Conservation (phyloP, 176 grass and related monocot genomes). For the Avena atlantica region DNA sequence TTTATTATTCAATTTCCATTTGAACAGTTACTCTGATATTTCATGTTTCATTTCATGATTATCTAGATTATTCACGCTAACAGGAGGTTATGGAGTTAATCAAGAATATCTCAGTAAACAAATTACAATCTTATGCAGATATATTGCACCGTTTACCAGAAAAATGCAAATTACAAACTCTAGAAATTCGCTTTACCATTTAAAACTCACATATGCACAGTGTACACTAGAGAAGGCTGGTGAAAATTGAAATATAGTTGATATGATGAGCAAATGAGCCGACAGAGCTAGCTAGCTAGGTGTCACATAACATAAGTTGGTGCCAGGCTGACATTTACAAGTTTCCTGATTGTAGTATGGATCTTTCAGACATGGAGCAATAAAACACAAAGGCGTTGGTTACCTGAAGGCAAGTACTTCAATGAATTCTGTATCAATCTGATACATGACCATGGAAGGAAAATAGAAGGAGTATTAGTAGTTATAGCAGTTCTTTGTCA, state of each 20-base stretch:
- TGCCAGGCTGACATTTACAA: constrained; percentile 9
- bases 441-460: constrained; percentile 46
- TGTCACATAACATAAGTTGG: constrained; percentile 3
- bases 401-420: constrained; percentile 98
- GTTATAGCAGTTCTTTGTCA: constrained; percentile 23
- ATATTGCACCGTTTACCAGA: constrained; percentile 15
- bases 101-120: not conserved
- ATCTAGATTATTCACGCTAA: not conserved
- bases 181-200: not conserved
- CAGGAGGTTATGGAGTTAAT: constrained; percentile 8
- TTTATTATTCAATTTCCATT: not conserved
- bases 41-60: not conserved
- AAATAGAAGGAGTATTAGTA: constrained; percentile 30
- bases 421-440: constrained; percentile 91
- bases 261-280: not conserved
- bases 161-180: not conserved
- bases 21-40: not conserved
- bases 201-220: not conserved
- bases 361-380: constrained; percentile 11
- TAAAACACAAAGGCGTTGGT: not conserved
- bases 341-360: not conserved
- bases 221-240: not conserved
- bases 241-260: not conserved
- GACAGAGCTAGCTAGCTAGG: constrained; percentile 24
- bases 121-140: not conserved